Evolutionary conservation across 306 rosid genomes (phyloP).

Genomic region (Casuarina equisetifolia): DNA sequence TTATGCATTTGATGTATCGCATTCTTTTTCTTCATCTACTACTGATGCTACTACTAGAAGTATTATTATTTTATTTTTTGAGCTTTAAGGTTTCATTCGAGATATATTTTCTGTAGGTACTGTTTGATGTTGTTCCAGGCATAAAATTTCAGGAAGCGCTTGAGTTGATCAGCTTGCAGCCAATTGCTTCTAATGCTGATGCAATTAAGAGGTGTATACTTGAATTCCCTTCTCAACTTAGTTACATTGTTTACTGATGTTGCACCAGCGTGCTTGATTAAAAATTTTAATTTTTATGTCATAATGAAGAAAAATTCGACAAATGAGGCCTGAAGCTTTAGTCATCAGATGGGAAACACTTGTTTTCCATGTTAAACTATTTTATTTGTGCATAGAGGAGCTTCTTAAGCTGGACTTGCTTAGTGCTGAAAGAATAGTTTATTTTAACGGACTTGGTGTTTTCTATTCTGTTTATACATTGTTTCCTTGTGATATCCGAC

Average conservation of each 20-base stretch:
- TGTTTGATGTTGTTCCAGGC: slow-evolving; percentile 97
- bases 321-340: neutral
- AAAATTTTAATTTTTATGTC: neutral
- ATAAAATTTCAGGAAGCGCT: slow-evolving; percentile 88
- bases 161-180: slow-evolving; percentile 84
- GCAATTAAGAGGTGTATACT: slow-evolving; percentile 74
- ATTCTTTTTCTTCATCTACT: neutral
- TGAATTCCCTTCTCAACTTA: slow-evolving; percentile 16
- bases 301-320: neutral
- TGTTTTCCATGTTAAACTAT: neutral
- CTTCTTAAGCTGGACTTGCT: too few species aligned
- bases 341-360: neutral
- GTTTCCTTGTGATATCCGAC: too few species aligned
- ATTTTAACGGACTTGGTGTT: too few species aligned
- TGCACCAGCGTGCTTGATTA: neutral
- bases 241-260: neutral
- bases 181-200: slow-evolving; percentile 70
- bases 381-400: too few species aligned
- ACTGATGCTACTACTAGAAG: neutral
- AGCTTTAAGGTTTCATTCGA: slow-evolving; percentile 25
- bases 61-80: neutral
- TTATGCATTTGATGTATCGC: too few species aligned
- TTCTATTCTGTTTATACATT: too few species aligned
- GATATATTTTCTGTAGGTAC: slow-evolving; percentile 64
- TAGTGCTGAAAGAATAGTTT: too few species aligned